Evolutionary conservation across 495 filamentous ascomycete genomes (phyloP), one percentile per base, ranked within the genome.

Genomic region (Usnea hakonensis): DNA sequence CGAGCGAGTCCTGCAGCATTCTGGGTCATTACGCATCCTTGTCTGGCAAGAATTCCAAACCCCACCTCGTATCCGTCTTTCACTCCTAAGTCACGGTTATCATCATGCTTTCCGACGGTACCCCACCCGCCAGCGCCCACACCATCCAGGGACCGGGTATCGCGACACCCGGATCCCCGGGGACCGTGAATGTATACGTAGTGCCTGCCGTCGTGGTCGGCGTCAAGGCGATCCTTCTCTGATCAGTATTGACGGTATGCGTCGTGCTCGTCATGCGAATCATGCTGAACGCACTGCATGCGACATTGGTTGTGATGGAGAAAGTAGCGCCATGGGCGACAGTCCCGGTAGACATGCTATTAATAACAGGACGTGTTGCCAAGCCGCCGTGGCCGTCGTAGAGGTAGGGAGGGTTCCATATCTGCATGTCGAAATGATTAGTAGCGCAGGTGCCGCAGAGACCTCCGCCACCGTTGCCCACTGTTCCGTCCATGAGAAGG

Each of bases 381-480:
- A 64, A 65, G 16, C 62, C 59, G 28, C 78, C 78, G 59, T 75
- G 68, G 10, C 61, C 26, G 17, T 70, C 76, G 58, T 81, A 73
- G 6, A 83, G 73, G 58, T 83, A 83, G 0, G 74, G 67, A 6
- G 79, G 76, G 58, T 69, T 69, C 66, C 73, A 84, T 56, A 84
- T 72, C 65, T 84, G 76, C 21, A 63, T 71, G 66, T 83, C 80
- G 65, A 73, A 79, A 64, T 84, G 81, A 61, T 83, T 81, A 33
- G 72, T 69, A 1, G 57, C 53, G 62, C 76, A 78, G 55, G 21
- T 61, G 13, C 75, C 77, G 58, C 79, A 80, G n/a, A 83, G 73
- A 17, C 79, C 81, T n/a, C 81, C 77, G 23, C 81, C 81, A 36
- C 75, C 79, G 43, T 62, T 70, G 55, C 80, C 70, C 28, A 83